phyloP scores from a whole-genome alignment of 2,329 filamentous ascomycete species.

The Aspergillus melleus region DNA sequence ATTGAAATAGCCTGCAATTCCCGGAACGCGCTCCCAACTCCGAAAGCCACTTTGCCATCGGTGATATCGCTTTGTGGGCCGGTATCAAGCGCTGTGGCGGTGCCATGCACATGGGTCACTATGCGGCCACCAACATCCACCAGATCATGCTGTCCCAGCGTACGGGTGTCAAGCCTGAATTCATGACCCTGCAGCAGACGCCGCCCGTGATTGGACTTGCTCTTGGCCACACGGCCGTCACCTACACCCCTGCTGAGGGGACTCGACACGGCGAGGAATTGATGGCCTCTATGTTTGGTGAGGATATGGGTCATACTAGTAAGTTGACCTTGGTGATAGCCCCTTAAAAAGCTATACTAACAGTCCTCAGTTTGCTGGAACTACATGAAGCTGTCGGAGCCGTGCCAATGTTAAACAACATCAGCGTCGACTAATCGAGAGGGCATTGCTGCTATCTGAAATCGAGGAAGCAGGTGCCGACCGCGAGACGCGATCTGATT shows the following conservation, averaged over 20 bases:
- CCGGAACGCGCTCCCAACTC: conserved; percentile 56
- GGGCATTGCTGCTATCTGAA: background rate
- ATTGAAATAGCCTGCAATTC: conserved; percentile 55
- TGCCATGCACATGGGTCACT: conserved; percentile 72
- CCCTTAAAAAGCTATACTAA: conserved; percentile 2
- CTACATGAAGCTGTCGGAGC: conserved; percentile 51
- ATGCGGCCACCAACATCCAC: conserved; percentile 66
- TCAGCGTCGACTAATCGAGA: background rate
- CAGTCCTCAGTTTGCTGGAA: conserved; percentile 54
- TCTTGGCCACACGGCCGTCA: conserved; percentile 68
- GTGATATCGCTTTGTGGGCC: conserved; percentile 70
- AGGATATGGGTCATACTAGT: conserved; percentile 67
- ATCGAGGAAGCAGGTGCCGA: background rate
- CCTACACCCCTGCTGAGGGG: conserved; percentile 59
- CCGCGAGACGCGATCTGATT: background rate
- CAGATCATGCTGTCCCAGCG: conserved; percentile 56
- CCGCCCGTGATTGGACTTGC: conserved; percentile 70
- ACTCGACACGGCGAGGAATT: conserved; percentile 34
- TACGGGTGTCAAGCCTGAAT: conserved; percentile 44
- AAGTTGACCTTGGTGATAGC: conserved; percentile 36
- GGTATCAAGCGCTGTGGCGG: conserved; percentile 78
- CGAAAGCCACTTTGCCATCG: conserved; percentile 65
- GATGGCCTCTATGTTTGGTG: conserved; percentile 59
- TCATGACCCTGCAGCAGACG: conserved; percentile 54
- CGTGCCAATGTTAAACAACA: conserved; percentile 17